A percentile compares a stretch with the other conserved stretches of the same genome.
Conservation (phyloP, 2,329 filamentous ascomycete species). For the Epichloe typhina region DNA sequence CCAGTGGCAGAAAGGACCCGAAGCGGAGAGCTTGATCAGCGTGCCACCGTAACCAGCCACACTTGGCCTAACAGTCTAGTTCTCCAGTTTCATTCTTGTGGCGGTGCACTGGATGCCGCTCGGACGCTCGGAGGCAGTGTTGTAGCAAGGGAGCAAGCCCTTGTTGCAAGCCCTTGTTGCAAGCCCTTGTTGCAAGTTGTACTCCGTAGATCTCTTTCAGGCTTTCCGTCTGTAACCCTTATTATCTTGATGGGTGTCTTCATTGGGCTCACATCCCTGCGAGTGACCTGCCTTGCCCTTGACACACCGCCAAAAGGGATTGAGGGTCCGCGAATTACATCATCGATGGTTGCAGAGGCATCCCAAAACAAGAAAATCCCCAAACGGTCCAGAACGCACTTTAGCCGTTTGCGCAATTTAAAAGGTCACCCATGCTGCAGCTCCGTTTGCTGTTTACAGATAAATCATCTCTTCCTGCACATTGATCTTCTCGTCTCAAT, state of each 20-base stretch:
- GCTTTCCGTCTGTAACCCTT: too few species aligned
- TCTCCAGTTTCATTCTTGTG: not conserved
- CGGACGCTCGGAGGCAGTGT: not conserved
- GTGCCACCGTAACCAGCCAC: too few species aligned
- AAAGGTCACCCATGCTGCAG: not conserved
- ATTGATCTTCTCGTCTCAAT: not conserved
- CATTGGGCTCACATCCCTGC: too few species aligned
- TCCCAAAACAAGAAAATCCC: not conserved
- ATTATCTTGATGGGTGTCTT: too few species aligned
- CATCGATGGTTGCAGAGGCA: slow-evolving; percentile 7
- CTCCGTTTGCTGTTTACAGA: not conserved
- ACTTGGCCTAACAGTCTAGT: slow-evolving; percentile 16
- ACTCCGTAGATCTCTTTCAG: too few species aligned
- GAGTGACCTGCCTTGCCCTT: too few species aligned
- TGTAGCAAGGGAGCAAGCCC: not conserved
- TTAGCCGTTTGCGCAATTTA: too few species aligned
- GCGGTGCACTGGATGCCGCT: slow-evolving; percentile 3
- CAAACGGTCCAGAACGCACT: not conserved
- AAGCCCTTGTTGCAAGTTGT: not conserved
- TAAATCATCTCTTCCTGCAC: not conserved
- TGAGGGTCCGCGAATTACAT: slow-evolving; percentile 11
- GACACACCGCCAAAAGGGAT: too few species aligned
- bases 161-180: too few species aligned
- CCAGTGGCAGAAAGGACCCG: not conserved
- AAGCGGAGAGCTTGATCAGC: not conserved